Base-by-base conservation (phyloP, 257 asterid genomes). In the Galeopsis tetrahit region DNA sequence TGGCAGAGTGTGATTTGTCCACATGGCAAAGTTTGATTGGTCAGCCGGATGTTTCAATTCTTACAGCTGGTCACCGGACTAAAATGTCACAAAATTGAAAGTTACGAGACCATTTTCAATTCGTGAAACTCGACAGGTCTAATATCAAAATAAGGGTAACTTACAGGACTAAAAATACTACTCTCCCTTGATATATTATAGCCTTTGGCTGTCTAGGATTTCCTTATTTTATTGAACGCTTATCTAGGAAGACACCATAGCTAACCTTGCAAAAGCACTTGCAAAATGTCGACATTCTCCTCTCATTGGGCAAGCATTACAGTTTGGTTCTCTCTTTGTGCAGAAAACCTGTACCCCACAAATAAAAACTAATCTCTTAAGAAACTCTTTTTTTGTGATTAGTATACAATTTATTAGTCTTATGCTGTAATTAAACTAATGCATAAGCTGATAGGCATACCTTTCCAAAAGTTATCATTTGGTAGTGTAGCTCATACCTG, bases 381-480 rank as follows among this genome's bases (percentile, higher is more conserved):
- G 60, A 63, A 67, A 44, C 48, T 49, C 33, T 3, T 61, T 55
- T 66, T 55, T 17, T 69, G 59, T 34, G 69, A 10, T 74, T 39
- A 68, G 34, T 60, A 39, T n/a, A 62, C 58, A 21, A 62, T 34
- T 34, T 34, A 48, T 39, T 55, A 39, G 73, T 34, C 51, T 39
- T 44, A 53, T 42, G 73, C 38, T 62, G 55, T 34, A 34, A 15
- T 46, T 68, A 48, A 40, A 68, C 14, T 31, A 56, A 55, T 55
- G 28, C 28, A 67, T 76, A 48, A 21, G 42, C 48, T 21, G 28
- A 68, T 42, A 62, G 65, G 31, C 83, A 56, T 83, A 93, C 98
- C 97, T 94, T 94, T 69, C 99, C 99, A 75, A 94, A 94, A 67
- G 99, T 94, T 63, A 94, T 94, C 99, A 94, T 87, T 80, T 94